A percentile compares a stretch with the other conserved stretches of the same genome.
These are phyloP conservation scores for Neophaeococcomyces mojaviensis DNA, from an alignment of 2,329 filamentous ascomycete species.

Conservation along the genomic window DNA sequence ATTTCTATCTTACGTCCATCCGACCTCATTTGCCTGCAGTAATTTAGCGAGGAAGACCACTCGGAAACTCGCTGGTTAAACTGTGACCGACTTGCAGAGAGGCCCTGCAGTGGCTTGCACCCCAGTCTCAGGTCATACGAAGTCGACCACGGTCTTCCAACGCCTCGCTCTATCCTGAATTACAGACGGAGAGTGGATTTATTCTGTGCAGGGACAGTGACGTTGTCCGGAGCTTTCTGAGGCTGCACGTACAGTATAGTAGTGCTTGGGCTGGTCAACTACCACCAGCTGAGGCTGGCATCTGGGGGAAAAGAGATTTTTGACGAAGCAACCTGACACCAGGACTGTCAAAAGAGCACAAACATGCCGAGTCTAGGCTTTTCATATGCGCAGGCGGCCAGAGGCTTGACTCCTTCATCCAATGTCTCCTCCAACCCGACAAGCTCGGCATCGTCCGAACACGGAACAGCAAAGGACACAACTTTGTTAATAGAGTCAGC, in stretches of 20 bases:
- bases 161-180: too few species aligned
- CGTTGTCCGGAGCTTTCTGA: too few species aligned
- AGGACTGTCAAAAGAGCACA: not conserved
- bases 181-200: too few species aligned
- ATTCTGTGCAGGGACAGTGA: too few species aligned
- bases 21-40: too few species aligned
- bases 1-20: too few species aligned
- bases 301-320: slow-evolving; percentile 3
- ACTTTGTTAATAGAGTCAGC: slow-evolving; percentile 17
- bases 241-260: not conserved
- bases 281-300: slow-evolving; percentile 7
- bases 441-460: slow-evolving; percentile 25
- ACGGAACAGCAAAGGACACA: slow-evolving; percentile 2
- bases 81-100: too few species aligned
- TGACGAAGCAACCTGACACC: not conserved
- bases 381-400: slow-evolving; percentile 93
- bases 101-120: too few species aligned
- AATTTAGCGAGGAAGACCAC: too few species aligned
- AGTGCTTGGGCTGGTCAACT: slow-evolving; percentile 1
- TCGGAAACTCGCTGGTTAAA: too few species aligned
- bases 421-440: slow-evolving; percentile 32
- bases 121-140: too few species aligned
- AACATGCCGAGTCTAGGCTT: slow-evolving; percentile 40
- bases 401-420: slow-evolving; percentile 56
- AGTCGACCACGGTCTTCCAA: too few species aligned